Base-by-base conservation (phyloP, 2,329 filamentous ascomycete genomes). In the Cordyceps tenuipes region DNA sequence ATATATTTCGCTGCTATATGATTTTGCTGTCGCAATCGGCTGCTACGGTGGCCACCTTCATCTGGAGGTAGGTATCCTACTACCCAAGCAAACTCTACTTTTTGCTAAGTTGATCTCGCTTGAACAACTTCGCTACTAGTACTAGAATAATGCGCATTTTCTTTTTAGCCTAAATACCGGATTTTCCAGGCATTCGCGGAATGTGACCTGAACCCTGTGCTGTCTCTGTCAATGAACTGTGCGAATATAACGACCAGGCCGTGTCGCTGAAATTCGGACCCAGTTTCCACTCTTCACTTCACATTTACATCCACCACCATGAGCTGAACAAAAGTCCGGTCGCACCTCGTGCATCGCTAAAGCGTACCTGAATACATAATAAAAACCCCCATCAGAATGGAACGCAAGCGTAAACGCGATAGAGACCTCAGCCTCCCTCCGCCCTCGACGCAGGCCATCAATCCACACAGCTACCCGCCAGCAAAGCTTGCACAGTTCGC, bases 391-490 rank as follows among this genome's bases (percentile, higher is more conserved):
- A 21, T 10, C 29, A 57, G 3, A 43, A 57, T 57, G 54, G 44
- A 36, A 26, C 49, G 48, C 7, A 60, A 60, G 23, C 50, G 57
- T 21, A 60, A 60, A 41, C 57, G 57, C 17, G 21, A 49, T 39
- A 36, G 17, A 17, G 51, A 54, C 29, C 15, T 26, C 31, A 48
- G 21, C 34, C 8, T 49, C 6, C 57, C 57, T 21, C 50, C 57
- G 21, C 50, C 43, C 12, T 54, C 43, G 3, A 43, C 50, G 23
- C 57, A 54, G 23, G 17, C 62, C 60, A 79, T 81, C 66, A 81
- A 83, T 65, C 80, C 80, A 1, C 74, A 80, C 65, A 84, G 81
- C 65, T 78, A 85, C 64, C 73, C 77, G 2, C 80, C 79, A 0
- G 69, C 72, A 54, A 77, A 79, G 41, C 77, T 84, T 54, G 72